These are phyloP conservation scores for Leccinum solheimii DNA, from an alignment of 1,284 basidiomycete genomes.

Conservation along the genomic window DNA sequence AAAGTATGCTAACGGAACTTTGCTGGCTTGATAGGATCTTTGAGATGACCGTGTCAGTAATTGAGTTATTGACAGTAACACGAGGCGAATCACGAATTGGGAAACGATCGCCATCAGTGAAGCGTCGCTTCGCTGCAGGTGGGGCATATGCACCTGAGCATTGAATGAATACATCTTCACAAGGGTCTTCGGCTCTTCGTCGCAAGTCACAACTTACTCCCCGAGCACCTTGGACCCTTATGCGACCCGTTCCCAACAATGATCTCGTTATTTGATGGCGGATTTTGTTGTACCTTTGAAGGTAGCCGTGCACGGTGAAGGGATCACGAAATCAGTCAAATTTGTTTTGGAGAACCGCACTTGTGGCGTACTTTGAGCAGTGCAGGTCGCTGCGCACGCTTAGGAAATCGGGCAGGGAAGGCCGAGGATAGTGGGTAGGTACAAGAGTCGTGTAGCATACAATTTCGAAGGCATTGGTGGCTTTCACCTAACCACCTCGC, in stretches of 20 bases:
- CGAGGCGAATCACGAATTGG: slow-evolving; percentile 21
- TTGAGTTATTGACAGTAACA: slow-evolving; percentile 18
- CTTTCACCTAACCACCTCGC: slow-evolving; percentile 40
- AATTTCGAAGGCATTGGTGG: neutral
- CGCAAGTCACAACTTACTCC: slow-evolving; percentile 9
- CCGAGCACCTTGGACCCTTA: slow-evolving; percentile 10
- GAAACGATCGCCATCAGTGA: slow-evolving; percentile 23
- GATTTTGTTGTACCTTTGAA: slow-evolving; percentile 10
- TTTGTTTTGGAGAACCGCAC: slow-evolving; percentile 8
- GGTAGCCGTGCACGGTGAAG: slow-evolving; percentile 22
- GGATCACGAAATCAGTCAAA: slow-evolving; percentile 10
- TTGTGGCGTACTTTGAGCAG: slow-evolving; percentile 18
- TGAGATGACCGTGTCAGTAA: slow-evolving; percentile 16
- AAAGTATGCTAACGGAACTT: slow-evolving; percentile 2
- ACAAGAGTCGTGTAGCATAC: slow-evolving; percentile 14
- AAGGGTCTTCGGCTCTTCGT: slow-evolving; percentile 25
- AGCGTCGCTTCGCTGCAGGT: slow-evolving; percentile 21
- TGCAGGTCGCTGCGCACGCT: slow-evolving; percentile 6
- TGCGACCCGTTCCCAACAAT: slow-evolving; percentile 1
- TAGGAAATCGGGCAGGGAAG: slow-evolving; percentile 5
- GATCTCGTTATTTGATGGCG: slow-evolving; percentile 5
- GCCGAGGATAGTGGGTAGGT: slow-evolving; percentile 1
- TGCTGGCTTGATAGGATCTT: slow-evolving; percentile 18
- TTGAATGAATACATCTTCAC: slow-evolving; percentile 4
- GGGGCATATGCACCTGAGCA: slow-evolving; percentile 11